A percentile compares a stretch with the other conserved stretches of the same genome.
Conservation (phyloP, 306 rosid species). For the Boehmeria nivea region DNA sequence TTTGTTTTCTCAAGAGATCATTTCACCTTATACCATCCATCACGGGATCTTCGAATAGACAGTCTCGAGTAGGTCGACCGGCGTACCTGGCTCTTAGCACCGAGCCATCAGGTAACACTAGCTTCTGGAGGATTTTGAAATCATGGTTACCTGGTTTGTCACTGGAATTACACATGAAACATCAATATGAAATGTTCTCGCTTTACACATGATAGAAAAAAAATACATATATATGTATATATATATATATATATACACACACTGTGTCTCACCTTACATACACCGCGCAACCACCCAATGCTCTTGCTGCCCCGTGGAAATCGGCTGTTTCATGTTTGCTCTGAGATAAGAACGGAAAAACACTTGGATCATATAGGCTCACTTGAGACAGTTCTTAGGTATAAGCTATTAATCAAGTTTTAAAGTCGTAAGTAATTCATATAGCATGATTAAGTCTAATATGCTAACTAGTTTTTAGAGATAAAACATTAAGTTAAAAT, state of each 20-base stretch:
- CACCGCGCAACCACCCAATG: slow-evolving; percentile 69
- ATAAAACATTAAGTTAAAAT: not conserved
- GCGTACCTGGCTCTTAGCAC: slow-evolving; percentile 57
- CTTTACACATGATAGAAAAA: too few relatives aligned
- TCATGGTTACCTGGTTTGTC: slow-evolving; percentile 68
- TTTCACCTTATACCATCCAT: slow-evolving; percentile 52
- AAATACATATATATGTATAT: too few relatives aligned
- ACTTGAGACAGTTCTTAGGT: too few relatives aligned
- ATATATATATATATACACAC: too few relatives aligned
- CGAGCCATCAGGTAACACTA: slow-evolving; percentile 64
- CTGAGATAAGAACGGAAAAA: slow-evolving; percentile 36
- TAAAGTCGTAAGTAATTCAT: too few relatives aligned
- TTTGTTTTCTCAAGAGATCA: not conserved
- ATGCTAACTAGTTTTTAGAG: not conserved
- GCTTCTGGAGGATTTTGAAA: slow-evolving; percentile 55
- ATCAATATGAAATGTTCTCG: not conserved
- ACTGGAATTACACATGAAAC: slow-evolving; percentile 28
- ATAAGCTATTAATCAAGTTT: too few relatives aligned
- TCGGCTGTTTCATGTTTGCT: slow-evolving; percentile 66
- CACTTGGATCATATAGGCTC: too few relatives aligned
- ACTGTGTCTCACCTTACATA: slow-evolving; percentile 72
- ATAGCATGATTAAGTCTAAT: too few relatives aligned
- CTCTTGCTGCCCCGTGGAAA: slow-evolving; percentile 85
- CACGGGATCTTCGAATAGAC: slow-evolving; percentile 56
- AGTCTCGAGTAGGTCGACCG: slow-evolving; percentile 70